Percentiles rank a stretch among this genome's conserved stretches.
These are phyloP conservation scores for Ensete ventricosum DNA, from an alignment of 176 grass and related monocot genomes.

Conservation along the genomic window DNA sequence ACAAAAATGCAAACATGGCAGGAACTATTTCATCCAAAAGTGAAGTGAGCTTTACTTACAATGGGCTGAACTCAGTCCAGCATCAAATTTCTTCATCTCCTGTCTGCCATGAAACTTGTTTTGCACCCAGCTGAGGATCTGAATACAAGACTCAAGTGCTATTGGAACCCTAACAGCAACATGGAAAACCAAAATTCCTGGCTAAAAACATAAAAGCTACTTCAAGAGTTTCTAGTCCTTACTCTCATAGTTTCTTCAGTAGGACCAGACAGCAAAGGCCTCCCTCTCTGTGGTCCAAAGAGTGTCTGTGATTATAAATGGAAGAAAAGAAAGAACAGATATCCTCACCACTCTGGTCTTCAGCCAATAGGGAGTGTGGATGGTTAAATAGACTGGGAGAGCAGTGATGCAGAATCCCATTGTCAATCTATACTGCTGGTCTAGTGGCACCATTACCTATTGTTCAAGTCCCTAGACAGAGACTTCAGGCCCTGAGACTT, in stretches of 20 bases:
- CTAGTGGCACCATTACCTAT: not conserved
- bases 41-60: slow-evolving; percentile 30
- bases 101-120: slow-evolving; percentile 38
- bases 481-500: no score
- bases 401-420: slow-evolving; percentile 4
- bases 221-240: slow-evolving; percentile 3
- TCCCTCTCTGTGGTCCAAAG: not conserved
- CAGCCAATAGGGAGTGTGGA: not conserved
- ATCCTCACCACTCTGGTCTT: not conserved
- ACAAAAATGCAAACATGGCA: no score
- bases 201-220: not conserved
- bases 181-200: not conserved
- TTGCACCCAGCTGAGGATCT: slow-evolving; percentile 82
- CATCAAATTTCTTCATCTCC: slow-evolving; percentile 36
- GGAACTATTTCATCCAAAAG: not conserved
- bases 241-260: slow-evolving; percentile 10
- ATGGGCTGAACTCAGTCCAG: not conserved
- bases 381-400: slow-evolving; percentile 7
- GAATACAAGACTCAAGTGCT: slow-evolving; percentile 5
- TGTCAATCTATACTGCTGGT: not conserved
- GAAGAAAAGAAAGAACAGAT: not conserved
- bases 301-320: not conserved
- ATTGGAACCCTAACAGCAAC: not conserved
- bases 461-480: not conserved
- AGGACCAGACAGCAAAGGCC: not conserved